These are phyloP conservation scores for Debaryomyces sp. DNA, from an alignment of 1,139 yeast species.

Conservation along the genomic window DNA sequence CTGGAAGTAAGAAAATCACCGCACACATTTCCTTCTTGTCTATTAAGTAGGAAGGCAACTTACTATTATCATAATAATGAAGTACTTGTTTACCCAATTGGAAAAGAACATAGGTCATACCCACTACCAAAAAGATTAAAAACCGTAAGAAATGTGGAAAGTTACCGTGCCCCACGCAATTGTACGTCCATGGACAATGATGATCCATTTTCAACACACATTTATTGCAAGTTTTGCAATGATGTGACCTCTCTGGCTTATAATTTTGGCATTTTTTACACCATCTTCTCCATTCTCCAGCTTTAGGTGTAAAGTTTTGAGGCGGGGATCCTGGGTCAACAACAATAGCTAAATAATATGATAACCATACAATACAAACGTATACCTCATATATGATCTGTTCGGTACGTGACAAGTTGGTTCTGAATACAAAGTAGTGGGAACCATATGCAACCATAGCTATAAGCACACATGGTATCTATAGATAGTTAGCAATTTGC, in stretches of 20 bases:
- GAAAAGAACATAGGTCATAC: slow-evolving; percentile 53
- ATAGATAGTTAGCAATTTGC: slow-evolving; percentile 6
- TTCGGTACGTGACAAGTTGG: slow-evolving; percentile 37
- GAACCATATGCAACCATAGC: slow-evolving; percentile 64
- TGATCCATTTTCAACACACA: slow-evolving; percentile 87
- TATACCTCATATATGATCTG: slow-evolving; percentile 55
- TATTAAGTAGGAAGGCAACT: slow-evolving; percentile 63
- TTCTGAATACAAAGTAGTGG: slow-evolving; percentile 57
- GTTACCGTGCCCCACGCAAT: slow-evolving; percentile 82
- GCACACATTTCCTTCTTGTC: slow-evolving; percentile 56
- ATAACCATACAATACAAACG: slow-evolving; percentile 67
- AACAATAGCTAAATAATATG: slow-evolving; percentile 58
- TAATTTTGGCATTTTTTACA: slow-evolving; percentile 75
- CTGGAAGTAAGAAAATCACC: slow-evolving; percentile 57
- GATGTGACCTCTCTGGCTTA: slow-evolving; percentile 96
- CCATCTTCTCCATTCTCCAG: slow-evolving; percentile 36
- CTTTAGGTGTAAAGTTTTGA: slow-evolving; percentile 25
- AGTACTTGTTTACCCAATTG: slow-evolving; percentile 45
- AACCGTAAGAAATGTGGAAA: slow-evolving; percentile 85
- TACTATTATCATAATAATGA: slow-evolving; percentile 53
- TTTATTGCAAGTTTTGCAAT: slow-evolving; percentile 70
- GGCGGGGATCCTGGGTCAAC: slow-evolving; percentile 70
- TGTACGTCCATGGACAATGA: slow-evolving; percentile 96
- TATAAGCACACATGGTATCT: slow-evolving; percentile 71
- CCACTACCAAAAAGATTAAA: slow-evolving; percentile 62